Base-by-base conservation (phyloP, 2,329 filamentous ascomycete genomes). In the Bipolaris bicolor region DNA sequence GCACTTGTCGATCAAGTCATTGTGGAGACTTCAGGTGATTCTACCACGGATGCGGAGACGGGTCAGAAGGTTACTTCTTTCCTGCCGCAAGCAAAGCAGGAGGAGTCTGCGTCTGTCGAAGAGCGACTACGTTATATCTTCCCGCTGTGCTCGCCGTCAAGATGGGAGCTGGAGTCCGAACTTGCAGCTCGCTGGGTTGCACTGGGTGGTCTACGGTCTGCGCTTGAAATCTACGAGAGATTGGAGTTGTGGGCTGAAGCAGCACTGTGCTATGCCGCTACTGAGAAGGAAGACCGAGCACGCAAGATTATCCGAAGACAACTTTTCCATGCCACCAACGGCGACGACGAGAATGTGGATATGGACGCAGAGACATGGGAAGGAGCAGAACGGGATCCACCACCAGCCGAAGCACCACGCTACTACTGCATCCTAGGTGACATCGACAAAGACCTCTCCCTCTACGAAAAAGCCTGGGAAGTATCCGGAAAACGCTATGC, bases 1-100 rank as follows among this genome's bases (percentile, higher is more conserved):
- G 93, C 93, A 1, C 86, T 99, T 0, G 93, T 97, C 1, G 95
- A 99, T 66, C 95, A 99, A 71, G 90, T 99, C 50, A 88, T 99
- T 57, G 90, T 91, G 0, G 93, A 98, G 60, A 98, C 91, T 0
- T 81, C 84, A 3, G 70, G 69, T 0, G 61, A 71, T 40, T 45
- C 62, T 10, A 70, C 66, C 1, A 62, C 64, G 13, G 64, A 70
- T 49, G 67, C 62, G 3, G 66, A 69, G 39, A 66, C 71, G 1
- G 69, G 70, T 2, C 64, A 67, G 15, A 68, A 88, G 45, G 84
- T 90, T 0, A 88, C 89, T 0, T 89, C 90, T 0, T 97, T 98
- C 80, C 82, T 98, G 24, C 92, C 93, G 0, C 86, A 87, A 34
- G 83, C 90, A 0, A 90, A 91, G 67, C 80, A 86, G 1, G 84